phyloP scores from a whole-genome alignment of 805 yeast genomes.

The Kluyveromyces dobzhanskii region DNA sequence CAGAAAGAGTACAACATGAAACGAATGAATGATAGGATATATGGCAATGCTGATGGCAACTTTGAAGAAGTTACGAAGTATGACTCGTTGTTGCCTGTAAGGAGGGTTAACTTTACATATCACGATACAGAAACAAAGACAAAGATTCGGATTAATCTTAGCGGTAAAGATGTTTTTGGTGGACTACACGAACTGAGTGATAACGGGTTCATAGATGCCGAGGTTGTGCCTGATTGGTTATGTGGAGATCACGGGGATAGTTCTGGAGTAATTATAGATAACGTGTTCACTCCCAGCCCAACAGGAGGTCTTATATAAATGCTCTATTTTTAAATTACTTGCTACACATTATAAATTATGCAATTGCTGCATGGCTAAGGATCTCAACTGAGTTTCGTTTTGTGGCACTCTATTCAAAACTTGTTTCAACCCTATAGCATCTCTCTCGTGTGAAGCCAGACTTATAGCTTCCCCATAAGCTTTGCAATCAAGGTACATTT shows the following conservation, averaged over 20 bases:
- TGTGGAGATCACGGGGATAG: conserved; percentile 63
- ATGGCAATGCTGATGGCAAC: conserved; percentile 13
- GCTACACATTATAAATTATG: conserved; percentile 9
- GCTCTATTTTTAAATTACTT: too few species aligned
- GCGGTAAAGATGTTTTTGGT: conserved; percentile 68
- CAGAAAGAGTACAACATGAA: conserved; percentile 34
- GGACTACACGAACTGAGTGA: conserved; percentile 66
- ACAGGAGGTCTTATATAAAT: conserved; percentile 1
- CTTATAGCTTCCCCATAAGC: conserved; percentile 41
- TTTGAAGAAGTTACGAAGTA: conserved; percentile 24
- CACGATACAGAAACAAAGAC: conserved; percentile 28
- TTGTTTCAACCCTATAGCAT: conserved; percentile 17
- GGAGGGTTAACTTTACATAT: conserved; percentile 39
- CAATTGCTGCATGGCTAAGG: conserved; percentile 16
- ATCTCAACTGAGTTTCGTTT: conserved; percentile 19
- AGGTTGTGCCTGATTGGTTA: conserved; percentile 63
- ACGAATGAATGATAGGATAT: conserved; percentile 18
- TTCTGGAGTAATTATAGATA: conserved; percentile 40
- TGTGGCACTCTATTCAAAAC: conserved; percentile 18
- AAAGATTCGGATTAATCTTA: conserved; percentile 31
- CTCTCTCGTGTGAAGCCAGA: conserved; percentile 22
- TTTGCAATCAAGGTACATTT: conserved; percentile 44
- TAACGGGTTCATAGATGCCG: conserved; percentile 40
- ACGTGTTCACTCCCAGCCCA: conserved; percentile 22
- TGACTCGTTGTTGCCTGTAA: conserved; percentile 52